A percentile compares a stretch with the other conserved stretches of the same genome.
These are phyloP conservation scores for Aspergillus sclerotiicarbonarius DNA, from an alignment of 495 filamentous ascomycete genomes.

Conservation along the genomic window DNA sequence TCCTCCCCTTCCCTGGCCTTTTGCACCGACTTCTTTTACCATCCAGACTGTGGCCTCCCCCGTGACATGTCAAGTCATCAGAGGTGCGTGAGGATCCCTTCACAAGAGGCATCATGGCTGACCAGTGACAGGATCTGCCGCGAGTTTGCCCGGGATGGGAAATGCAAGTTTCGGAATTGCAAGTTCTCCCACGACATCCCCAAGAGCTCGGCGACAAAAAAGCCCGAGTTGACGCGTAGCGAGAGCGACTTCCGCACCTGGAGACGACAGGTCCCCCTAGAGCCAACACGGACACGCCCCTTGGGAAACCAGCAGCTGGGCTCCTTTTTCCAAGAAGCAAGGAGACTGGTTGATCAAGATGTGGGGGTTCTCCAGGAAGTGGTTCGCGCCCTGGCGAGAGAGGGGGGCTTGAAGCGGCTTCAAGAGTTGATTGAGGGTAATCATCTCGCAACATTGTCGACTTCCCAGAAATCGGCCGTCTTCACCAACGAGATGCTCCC, in stretches of 20 bases:
- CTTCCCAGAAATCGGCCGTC: constrained; percentile 19
- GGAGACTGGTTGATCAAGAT: constrained; percentile 25
- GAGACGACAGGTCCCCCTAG: constrained; percentile 10
- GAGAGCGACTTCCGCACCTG: constrained; percentile 2
- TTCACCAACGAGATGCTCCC: constrained; percentile 44
- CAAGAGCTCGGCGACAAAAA: neutral
- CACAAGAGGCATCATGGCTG: neutral
- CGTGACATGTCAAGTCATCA: neutral
- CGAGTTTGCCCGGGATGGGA: neutral
- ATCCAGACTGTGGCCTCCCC: too few species aligned
- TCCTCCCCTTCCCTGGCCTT: too few species aligned
- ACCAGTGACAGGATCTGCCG: neutral
- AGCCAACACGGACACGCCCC: constrained; percentile 2
- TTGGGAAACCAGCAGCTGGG: constrained; percentile 9
- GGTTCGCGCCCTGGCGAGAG: constrained; percentile 25
- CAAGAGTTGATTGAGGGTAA: constrained; percentile 26
- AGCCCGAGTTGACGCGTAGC: neutral
- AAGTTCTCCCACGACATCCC: neutral
- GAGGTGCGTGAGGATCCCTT: neutral
- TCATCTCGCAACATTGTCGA: constrained; percentile 19
- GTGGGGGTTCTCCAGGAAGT: constrained; percentile 27
- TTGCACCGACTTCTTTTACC: too few species aligned
- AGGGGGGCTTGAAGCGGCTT: constrained; percentile 27
- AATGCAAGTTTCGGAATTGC: neutral
- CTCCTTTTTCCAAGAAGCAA: constrained; percentile 7